Conservation (phyloP, 306 rosid species). For the Canavalia ensiformis region DNA sequence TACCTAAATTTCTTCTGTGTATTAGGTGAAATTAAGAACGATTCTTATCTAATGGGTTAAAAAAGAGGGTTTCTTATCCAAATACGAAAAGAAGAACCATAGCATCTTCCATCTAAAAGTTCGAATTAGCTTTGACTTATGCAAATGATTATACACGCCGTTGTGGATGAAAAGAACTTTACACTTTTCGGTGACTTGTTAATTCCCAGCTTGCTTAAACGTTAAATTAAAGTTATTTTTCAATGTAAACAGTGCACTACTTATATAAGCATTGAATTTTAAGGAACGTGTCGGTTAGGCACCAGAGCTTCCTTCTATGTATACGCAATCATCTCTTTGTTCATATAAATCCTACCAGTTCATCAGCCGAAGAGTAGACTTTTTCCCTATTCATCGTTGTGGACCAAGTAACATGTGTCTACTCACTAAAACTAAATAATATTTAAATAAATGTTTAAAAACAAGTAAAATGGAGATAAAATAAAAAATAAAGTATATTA, state of each 20-base stretch:
- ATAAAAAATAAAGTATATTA: no score
- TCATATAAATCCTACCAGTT: background rate
- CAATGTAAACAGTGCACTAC: background rate
- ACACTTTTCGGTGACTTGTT: background rate
- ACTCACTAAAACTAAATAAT: background rate
- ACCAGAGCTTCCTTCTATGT: background rate
- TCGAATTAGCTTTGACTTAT: conserved; percentile 11
- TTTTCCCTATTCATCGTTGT: background rate
- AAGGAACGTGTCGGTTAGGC: background rate
- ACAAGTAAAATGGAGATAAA: no score
- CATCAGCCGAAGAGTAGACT: background rate
- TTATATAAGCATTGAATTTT: background rate
- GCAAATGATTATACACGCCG: background rate
- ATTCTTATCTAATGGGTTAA: background rate
- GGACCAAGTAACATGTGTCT: background rate
- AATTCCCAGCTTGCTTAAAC: background rate
- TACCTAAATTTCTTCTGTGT: background rate
- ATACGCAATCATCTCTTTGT: background rate
- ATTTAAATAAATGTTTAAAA: background rate
- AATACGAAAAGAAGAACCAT: background rate
- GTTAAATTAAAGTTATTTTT: background rate
- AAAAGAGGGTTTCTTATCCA: background rate
- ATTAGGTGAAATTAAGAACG: background rate
- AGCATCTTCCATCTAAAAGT: background rate
- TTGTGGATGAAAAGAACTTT: conserved; percentile 1